phyloP scores from a whole-genome alignment of 805 yeast species.

The Suhomyces tanzawaensis region DNA sequence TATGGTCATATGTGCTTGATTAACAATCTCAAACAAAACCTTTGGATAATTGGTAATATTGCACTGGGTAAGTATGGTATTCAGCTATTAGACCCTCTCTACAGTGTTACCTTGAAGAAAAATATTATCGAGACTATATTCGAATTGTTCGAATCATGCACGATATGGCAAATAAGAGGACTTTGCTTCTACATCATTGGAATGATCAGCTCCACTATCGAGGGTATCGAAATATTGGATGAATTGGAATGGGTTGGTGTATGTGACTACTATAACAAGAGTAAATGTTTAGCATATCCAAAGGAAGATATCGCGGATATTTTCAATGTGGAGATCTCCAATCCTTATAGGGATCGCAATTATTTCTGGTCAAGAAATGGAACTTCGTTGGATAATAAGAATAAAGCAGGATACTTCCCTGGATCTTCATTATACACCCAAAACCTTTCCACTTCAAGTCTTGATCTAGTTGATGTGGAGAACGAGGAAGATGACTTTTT shows the following conservation, averaged over 20 bases:
- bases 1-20: constrained; percentile 28
- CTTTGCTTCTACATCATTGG: constrained; percentile 79
- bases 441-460: constrained; percentile 1
- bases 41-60: constrained; percentile 87
- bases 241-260: constrained; percentile 65
- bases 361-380: constrained; percentile 1
- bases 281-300: constrained; percentile 15
- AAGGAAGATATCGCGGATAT: constrained; percentile 9
- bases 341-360: constrained; percentile 25
- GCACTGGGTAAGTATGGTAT: constrained; percentile 74
- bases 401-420: not conserved
- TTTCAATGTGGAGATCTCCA: constrained; percentile 18
- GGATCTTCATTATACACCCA: not conserved
- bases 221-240: constrained; percentile 83
- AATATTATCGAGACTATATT: constrained; percentile 48
- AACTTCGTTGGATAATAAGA: not conserved
- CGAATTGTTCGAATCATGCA: constrained; percentile 28
- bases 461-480: constrained; percentile 5
- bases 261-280: constrained; percentile 10
- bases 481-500: constrained; percentile 9
- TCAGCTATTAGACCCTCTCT: constrained; percentile 35
- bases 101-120: constrained; percentile 18
- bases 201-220: constrained; percentile 63
- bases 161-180: constrained; percentile 61
- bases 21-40: constrained; percentile 57